Percentiles rank a stretch among this genome's conserved stretches.
Conservation (phyloP, 805 yeast species). For the Wickerhamiella galacta region DNA sequence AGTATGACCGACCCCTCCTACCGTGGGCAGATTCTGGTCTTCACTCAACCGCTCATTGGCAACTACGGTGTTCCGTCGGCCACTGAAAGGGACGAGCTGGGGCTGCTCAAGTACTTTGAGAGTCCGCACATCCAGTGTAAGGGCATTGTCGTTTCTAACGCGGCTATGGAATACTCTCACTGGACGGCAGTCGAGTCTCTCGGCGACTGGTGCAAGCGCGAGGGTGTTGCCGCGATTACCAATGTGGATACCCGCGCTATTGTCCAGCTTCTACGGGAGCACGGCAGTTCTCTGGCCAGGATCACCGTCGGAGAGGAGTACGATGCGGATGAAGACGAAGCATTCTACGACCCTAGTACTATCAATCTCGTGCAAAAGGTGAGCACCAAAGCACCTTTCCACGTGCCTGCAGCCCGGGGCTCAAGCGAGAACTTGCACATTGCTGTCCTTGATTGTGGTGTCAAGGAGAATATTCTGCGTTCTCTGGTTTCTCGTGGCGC, state of each 20-base stretch:
- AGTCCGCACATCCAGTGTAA: slow-evolving; percentile 82
- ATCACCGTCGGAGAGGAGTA: slow-evolving; percentile 81
- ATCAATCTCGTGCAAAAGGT: slow-evolving; percentile 85
- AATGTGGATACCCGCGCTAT: slow-evolving; percentile 96
- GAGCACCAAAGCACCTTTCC: slow-evolving; percentile 90
- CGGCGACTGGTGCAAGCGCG: slow-evolving; percentile 90
- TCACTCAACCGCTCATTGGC: slow-evolving; percentile 95
- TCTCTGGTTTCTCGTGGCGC: slow-evolving; percentile 92
- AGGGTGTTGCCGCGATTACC: slow-evolving; percentile 88
- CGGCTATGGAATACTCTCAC: slow-evolving; percentile 89
- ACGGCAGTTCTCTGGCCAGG: slow-evolving; percentile 86
- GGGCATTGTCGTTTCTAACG: slow-evolving; percentile 93
- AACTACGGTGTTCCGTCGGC: slow-evolving; percentile 96
- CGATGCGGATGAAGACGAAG: slow-evolving; percentile 83
- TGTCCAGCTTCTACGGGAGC: slow-evolving; percentile 84
- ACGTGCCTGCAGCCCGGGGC: slow-evolving; percentile 43
- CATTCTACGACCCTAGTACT: slow-evolving; percentile 77
- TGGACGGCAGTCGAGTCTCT: slow-evolving; percentile 98
- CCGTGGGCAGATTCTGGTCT: slow-evolving; percentile 88
- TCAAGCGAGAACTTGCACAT: slow-evolving; percentile 48
- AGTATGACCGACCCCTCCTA: slow-evolving; percentile 98
- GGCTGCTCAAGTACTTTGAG: slow-evolving; percentile 79
- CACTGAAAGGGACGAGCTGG: slow-evolving; percentile 62
- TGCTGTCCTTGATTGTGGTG: slow-evolving; percentile 95
- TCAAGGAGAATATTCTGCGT: slow-evolving; percentile 90